A percentile compares a stretch with the other conserved stretches of the same genome.
phyloP scores from a whole-genome alignment of 75 land plant species.

The Pinus albicaulis region DNA sequence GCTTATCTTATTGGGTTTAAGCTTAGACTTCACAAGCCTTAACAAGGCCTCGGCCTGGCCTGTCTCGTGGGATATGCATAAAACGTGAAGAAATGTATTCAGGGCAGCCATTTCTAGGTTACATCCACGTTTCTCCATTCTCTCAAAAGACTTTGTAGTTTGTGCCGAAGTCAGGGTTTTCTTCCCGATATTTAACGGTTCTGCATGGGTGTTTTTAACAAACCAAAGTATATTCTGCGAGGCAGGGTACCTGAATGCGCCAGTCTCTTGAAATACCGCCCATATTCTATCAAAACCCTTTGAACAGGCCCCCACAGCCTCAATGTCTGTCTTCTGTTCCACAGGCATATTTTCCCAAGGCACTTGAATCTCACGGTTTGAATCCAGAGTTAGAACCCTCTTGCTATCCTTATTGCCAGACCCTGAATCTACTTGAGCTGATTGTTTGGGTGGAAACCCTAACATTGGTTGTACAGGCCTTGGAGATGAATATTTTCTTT shows the following conservation, averaged over 20 bases:
- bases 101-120: not conserved
- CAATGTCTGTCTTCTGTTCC: not conserved
- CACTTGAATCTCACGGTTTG: not conserved
- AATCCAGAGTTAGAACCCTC: not conserved
- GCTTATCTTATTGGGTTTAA: not conserved
- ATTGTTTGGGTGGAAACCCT: too few species aligned
- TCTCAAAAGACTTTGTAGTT: not conserved
- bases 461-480: not conserved
- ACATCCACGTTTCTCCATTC: not conserved
- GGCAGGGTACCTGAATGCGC: not conserved
- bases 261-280: not conserved
- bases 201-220: not conserved
- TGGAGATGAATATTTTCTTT: not conserved
- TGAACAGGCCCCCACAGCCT: not conserved
- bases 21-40: not conserved
- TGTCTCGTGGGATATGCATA: not conserved
- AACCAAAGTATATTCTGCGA: not conserved
- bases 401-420: not conserved
- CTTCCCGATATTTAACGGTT: not conserved
- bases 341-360: not conserved
- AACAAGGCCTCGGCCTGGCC: not conserved
- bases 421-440: not conserved
- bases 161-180: not conserved
- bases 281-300: not conserved
- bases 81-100: constrained; percentile 1